Evolutionary conservation across 2,329 filamentous ascomycete species (phyloP).

Genomic region (Penicillium polonicum): DNA sequence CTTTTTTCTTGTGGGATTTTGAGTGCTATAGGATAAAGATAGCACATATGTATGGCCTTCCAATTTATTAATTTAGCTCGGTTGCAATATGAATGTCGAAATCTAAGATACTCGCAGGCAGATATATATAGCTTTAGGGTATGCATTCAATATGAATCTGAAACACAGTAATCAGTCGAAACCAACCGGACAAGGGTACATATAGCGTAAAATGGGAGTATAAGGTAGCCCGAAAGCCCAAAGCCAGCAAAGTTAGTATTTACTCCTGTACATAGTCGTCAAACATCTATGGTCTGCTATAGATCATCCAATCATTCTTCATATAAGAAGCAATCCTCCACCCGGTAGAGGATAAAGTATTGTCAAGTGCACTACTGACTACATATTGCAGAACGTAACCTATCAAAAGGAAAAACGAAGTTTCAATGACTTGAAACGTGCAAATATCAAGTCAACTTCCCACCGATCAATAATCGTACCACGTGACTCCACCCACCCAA

Average conservation of each 20-base stretch:
- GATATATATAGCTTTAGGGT: neutral
- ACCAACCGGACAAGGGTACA: neutral
- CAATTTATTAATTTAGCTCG: too few species aligned
- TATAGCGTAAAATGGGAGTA: neutral
- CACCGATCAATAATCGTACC: neutral
- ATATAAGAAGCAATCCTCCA: neutral
- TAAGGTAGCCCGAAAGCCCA: neutral
- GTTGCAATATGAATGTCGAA: accelerated
- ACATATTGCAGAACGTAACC: neutral
- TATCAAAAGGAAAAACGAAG: neutral
- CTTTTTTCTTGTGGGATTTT: neutral
- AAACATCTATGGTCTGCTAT: neutral
- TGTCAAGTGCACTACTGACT: neutral
- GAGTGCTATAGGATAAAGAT: too few species aligned
- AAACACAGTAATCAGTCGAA: neutral
- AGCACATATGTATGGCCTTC: too few species aligned
- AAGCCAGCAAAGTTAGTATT: neutral
- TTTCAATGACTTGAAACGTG: neutral
- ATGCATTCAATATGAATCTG: neutral
- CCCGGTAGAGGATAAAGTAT: too few species aligned
- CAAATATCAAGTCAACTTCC: neutral
- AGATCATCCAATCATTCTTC: neutral
- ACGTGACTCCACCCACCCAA: slow-evolving; percentile 9
- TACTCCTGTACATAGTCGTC: neutral
- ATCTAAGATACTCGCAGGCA: too few species aligned